Evolutionary conservation across 2,329 filamentous ascomycete species (phyloP), one percentile per base, ranked within the genome.

Genomic region (Bipolaris bicolor): DNA sequence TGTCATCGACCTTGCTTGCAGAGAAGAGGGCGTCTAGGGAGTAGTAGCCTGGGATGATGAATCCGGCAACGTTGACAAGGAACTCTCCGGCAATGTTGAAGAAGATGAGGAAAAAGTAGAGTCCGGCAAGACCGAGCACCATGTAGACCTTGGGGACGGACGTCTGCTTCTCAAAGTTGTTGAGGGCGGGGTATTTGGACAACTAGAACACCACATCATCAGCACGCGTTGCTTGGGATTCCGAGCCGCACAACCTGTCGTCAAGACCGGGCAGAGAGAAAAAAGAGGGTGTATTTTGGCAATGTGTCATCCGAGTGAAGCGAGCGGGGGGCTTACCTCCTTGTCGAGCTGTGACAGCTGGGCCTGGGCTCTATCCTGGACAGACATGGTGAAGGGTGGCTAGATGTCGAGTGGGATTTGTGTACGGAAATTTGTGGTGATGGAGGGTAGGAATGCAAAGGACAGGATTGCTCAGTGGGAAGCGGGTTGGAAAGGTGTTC

Each of bases 81-180:
- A 95, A 89, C 80, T 93, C 90, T 70, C 91, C 91, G 64, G 89
- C 91, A 65, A 95, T 90, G 85, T 96, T 96, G 84, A 96, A 92
- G 82, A 95, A 88, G 80, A 95, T 91, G 69, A 95, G 86, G 83
- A 94, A 92, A 82, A 95, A 92, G 84, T 96, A 96, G 66, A 93
- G 86, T 49, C 88, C 88, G 59, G 79, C 88, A 57, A 91, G 75
- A 70, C 91, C 91, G 69, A 94, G 88, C 74, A 90, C 84, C 65
- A 87, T 89, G 77, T 96, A 95, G 72, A 90, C 89, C 84, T 96
- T 96, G 76, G 91, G 91, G 49, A 95, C 85, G 57, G 86, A 88
- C 64, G 89, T 90, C 79, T 90, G 88, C 84, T 88, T 90, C 86
- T 96, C 91, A 72, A 95, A 85, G 81, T 94, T 92, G 85, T 88